Conservation (phyloP, 805 yeast species). For the Ogataea philodendri region DNA sequence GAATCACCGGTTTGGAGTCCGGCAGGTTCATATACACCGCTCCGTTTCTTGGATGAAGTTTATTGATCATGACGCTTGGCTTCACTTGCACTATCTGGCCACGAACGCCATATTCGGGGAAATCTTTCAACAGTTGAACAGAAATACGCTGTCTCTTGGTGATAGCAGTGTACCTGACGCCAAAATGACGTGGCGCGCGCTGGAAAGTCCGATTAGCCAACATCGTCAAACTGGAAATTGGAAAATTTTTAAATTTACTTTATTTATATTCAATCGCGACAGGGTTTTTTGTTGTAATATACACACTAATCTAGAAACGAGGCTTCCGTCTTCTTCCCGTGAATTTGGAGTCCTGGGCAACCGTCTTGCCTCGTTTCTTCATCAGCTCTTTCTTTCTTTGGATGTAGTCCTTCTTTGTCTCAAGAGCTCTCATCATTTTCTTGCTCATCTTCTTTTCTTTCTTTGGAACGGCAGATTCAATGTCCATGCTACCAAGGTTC, state of each 20-base stretch:
- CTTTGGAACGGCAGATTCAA: conserved; percentile 57
- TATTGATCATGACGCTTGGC: conserved; percentile 82
- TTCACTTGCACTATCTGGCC: conserved; percentile 77
- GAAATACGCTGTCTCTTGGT: conserved; percentile 55
- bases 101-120: conserved; percentile 57
- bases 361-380: conserved; percentile 86
- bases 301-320: conserved; percentile 42
- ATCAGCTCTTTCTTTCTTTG: conserved; percentile 88
- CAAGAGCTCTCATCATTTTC: conserved; percentile 54
- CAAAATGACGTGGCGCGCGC: conserved; percentile 16
- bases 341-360: conserved; percentile 86
- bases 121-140: conserved; percentile 74
- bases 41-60: conserved; percentile 64
- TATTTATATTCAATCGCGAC: conserved; percentile 7
- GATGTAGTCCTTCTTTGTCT: conserved; percentile 77
- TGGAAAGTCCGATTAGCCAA: conserved; percentile 3
- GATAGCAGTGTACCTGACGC: conserved; percentile 45
- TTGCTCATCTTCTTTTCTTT: conserved; percentile 41
- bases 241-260: conserved; percentile 7
- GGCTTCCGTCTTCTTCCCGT: conserved; percentile 83
- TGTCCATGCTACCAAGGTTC: conserved; percentile 74
- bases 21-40: conserved; percentile 60
- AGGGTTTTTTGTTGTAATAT: conserved; percentile 7
- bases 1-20: conserved; percentile 34
- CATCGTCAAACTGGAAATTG: conserved; percentile 1